Percentiles rank a stretch among this genome's conserved stretches.
These are phyloP conservation scores for Ustulina deusta DNA, from an alignment of 2,329 filamentous ascomycete genomes.

Conservation along the genomic window DNA sequence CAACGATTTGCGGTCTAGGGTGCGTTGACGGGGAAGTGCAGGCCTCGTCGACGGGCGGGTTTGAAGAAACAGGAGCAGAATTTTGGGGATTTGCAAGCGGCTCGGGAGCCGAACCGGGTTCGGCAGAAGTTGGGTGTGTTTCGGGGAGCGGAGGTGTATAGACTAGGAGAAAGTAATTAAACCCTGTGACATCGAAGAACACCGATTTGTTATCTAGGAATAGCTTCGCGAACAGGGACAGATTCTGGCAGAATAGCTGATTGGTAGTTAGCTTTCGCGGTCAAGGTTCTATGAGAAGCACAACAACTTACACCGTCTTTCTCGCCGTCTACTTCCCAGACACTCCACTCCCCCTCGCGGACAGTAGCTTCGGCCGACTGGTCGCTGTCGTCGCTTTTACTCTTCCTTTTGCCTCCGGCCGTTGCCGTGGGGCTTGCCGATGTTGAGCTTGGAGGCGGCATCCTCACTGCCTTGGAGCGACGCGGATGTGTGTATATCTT, in stretches of 20 bases:
- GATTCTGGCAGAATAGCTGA: slow-evolving; percentile 89
- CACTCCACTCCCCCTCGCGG: slow-evolving; percentile 80
- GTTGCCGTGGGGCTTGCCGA: slow-evolving; percentile 42
- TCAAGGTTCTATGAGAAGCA: neutral
- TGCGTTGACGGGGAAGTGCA: slow-evolving; percentile 5
- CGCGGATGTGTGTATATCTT: slow-evolving; percentile 78
- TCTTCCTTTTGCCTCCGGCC: slow-evolving; percentile 55
- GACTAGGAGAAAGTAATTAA: slow-evolving; percentile 93
- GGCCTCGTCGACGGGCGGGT: slow-evolving; percentile 2
- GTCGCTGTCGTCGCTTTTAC: slow-evolving; percentile 48
- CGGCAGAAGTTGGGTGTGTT: slow-evolving; percentile 7
- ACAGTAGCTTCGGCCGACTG: slow-evolving; percentile 57
- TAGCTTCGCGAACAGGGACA: slow-evolving; percentile 95
- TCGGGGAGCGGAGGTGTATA: slow-evolving; percentile 65
- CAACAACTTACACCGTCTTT: slow-evolving; percentile 72
- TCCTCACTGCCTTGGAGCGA: slow-evolving; percentile 56
- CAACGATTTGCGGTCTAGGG: slow-evolving; percentile 72
- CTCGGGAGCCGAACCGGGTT: neutral
- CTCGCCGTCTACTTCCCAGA: slow-evolving; percentile 94
- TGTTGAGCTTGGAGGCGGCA: slow-evolving; percentile 40
- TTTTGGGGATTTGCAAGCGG: neutral
- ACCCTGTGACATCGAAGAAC: slow-evolving; percentile 94
- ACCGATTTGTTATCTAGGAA: slow-evolving; percentile 99
- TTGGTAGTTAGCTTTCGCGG: slow-evolving; percentile 16
- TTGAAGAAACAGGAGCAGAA: neutral